Evolutionary conservation across 768 basidiomycete species (phyloP), one percentile per base, ranked within the genome.

Genomic region (Rhodotorula graminis): DNA sequence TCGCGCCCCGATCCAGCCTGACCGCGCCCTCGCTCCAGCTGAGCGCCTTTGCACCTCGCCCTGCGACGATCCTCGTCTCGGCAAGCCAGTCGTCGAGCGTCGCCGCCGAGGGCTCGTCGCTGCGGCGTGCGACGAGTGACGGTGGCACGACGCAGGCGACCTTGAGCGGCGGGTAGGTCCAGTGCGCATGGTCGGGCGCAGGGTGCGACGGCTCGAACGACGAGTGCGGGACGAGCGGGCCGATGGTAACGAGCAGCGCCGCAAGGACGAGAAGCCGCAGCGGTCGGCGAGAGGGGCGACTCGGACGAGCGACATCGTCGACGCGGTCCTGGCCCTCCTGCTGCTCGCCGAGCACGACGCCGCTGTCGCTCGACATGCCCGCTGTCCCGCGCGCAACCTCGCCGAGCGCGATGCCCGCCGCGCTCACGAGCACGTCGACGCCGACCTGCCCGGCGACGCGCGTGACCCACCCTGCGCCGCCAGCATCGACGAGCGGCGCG

Each of bases 11-110:
- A 2, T 47, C 46, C 2, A 69, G 64, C 33, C 33, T 6, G 1
- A 73, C 63, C 46, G 69, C 75, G 0, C 64, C 64, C 33, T 76
- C 75, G 15, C 44, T 53, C 71, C 66, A 73, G 52, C 56, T 66
- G 21, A 71, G 33, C 11, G 68, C 57, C 47, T 69, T 68, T 5
- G 49, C 70, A 0, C 67, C 66, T 6, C 66, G 25, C 1, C 66
- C 60, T 2, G 69, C 67, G 2, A 71, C 60, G 10, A 47, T 52
- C 18, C 23, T 31, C 21, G 65, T 61, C 58, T 71, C 69, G n/a
- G 29, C n/a, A 14, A 73, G 57, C 64, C 66, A 61, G 25, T 42
- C 50, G 11, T 69, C 61, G 42, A 70, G 29, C 14, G 25, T 19
- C 10, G 44, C 14, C 44, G 40, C 14, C 11, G 25, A n/a, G 7